Conservation (phyloP, 805 yeast genomes). For the Candida koratica region DNA sequence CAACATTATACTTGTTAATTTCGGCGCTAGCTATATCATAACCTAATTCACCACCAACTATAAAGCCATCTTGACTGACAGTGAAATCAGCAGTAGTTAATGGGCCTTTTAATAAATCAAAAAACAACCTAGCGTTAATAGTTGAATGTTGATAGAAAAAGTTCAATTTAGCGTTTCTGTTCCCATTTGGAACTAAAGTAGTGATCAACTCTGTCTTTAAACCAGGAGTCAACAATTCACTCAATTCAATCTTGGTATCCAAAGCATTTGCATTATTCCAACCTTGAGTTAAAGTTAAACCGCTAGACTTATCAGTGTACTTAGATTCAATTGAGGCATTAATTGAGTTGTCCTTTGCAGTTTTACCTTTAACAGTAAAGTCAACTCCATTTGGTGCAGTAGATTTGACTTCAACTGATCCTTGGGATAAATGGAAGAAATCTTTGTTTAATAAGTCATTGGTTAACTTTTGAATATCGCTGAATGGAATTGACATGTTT, state of each 20-base stretch:
- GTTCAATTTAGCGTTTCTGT: constrained; percentile 85
- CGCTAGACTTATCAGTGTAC: constrained; percentile 88
- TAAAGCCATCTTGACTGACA: constrained; percentile 92
- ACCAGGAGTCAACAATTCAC: constrained; percentile 91
- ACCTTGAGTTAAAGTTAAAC: constrained; percentile 92
- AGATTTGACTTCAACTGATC: constrained; percentile 84
- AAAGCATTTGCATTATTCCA: constrained; percentile 94
- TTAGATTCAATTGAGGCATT: constrained; percentile 88
- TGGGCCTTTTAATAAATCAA: constrained; percentile 94
- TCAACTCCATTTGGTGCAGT: constrained; percentile 95
- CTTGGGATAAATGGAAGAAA: constrained; percentile 88
- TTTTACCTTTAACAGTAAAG: constrained; percentile 90
- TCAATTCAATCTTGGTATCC: constrained; percentile 89
- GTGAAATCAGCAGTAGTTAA: constrained; percentile 92
- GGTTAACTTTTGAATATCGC: constrained; percentile 89
- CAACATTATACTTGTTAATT: constrained; percentile 90
- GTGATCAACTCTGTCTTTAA: constrained; percentile 90
- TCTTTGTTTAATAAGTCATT: constrained; percentile 87
- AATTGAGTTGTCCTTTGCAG: constrained; percentile 73
- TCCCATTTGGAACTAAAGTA: constrained; percentile 76
- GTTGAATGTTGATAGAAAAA: constrained; percentile 89
- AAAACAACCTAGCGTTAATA: constrained; percentile 89
- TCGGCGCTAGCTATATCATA: constrained; percentile 92
- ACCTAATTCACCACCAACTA: constrained; percentile 95
- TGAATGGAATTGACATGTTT: constrained; percentile 70